Evolutionary conservation across 2,329 filamentous ascomycete genomes (phyloP), one percentile per base, ranked within the genome.

Genomic region (Fusarium euwallaceae): DNA sequence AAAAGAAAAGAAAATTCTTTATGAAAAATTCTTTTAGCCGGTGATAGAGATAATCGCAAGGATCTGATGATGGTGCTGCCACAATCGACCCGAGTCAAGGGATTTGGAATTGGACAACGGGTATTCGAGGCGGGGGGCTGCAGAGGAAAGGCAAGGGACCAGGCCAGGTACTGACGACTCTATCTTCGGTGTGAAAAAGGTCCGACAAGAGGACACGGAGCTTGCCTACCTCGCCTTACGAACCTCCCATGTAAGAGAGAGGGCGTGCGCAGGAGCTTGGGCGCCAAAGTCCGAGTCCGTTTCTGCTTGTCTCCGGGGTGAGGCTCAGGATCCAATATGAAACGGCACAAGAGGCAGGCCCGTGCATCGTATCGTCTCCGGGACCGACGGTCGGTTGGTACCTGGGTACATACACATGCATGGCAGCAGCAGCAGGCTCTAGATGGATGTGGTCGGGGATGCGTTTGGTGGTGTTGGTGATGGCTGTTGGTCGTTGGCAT

Each of bases 31-130:
- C 51, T 59, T 66, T 63, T 51, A 67, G 37, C 45, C 53, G 55
- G 36, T 62, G 56, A 61, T 65, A 11, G 45, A 62, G 20, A 45
- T 53, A 37, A 61, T 51, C 43, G 67, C 56, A 67, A 43, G 37
- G 56, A 64, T 41, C 66, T 68, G 66, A 62, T 71, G 65, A 66
- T 68, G 55, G 39, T 67, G 61, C 51, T 71, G 66, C 68, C 66
- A 71, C 62, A 61, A 36, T 64, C 65, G 41, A 56, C 20, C 56
- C 24, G 37, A 61, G 34, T 58, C 7, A 41, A 43, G 34, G 34
- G 24, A 69, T 62, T 71, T 63, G 39, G 51, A 71, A 69, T 65
- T 41, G 58, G 63, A 27, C 61, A 64, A 62, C 58, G 43, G 55
- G 61, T 59, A 65, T 65, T 65, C 56, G 61, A 63, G 65, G 62